These are phyloP conservation scores for Penicillium cinerascens DNA, from an alignment of 495 filamentous ascomycete species.

Conservation along the genomic window DNA sequence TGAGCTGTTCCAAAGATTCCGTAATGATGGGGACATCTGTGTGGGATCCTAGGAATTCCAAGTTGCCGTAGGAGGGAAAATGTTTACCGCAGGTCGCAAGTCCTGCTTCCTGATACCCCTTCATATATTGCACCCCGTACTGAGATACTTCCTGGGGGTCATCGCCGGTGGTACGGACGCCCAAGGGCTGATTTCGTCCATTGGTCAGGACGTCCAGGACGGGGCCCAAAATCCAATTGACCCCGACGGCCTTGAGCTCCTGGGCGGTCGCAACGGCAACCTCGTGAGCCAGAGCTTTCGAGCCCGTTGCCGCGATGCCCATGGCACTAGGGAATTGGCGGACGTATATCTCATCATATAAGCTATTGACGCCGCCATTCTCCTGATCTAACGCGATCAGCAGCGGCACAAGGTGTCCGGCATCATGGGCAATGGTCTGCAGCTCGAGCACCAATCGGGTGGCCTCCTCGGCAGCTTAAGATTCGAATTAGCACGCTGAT, in stretches of 20 bases:
- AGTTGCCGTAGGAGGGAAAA: slow-evolving; percentile 87
- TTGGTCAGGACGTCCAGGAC: slow-evolving; percentile 90
- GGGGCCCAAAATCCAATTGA: slow-evolving; percentile 88
- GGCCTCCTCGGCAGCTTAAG: slow-evolving; percentile 74
- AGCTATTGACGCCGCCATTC: slow-evolving; percentile 91
- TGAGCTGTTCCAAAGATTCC: slow-evolving; percentile 83
- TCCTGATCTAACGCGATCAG: slow-evolving; percentile 87
- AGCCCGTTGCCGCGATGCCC: slow-evolving; percentile 84
- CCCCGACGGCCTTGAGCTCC: slow-evolving; percentile 78
- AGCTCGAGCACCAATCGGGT: slow-evolving; percentile 77
- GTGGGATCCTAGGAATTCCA: slow-evolving; percentile 85
- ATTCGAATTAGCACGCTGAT: slow-evolving; percentile 16
- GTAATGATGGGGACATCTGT: slow-evolving; percentile 89
- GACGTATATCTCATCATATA: slow-evolving; percentile 88
- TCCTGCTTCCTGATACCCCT: slow-evolving; percentile 82
- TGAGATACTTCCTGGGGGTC: slow-evolving; percentile 87
- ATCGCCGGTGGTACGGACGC: slow-evolving; percentile 78
- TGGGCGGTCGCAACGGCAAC: slow-evolving; percentile 83
- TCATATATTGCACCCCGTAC: slow-evolving; percentile 82
- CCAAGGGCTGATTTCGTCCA: slow-evolving; percentile 78
- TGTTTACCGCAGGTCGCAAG: slow-evolving; percentile 86
- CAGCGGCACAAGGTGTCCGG: slow-evolving; percentile 79
- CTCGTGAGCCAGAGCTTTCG: slow-evolving; percentile 69
- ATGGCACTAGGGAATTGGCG: slow-evolving; percentile 89
- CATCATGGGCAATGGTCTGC: slow-evolving; percentile 81